Evolutionary conservation across 1,284 basidiomycete species (phyloP).

Genomic region (Fomes fomentarius): DNA sequence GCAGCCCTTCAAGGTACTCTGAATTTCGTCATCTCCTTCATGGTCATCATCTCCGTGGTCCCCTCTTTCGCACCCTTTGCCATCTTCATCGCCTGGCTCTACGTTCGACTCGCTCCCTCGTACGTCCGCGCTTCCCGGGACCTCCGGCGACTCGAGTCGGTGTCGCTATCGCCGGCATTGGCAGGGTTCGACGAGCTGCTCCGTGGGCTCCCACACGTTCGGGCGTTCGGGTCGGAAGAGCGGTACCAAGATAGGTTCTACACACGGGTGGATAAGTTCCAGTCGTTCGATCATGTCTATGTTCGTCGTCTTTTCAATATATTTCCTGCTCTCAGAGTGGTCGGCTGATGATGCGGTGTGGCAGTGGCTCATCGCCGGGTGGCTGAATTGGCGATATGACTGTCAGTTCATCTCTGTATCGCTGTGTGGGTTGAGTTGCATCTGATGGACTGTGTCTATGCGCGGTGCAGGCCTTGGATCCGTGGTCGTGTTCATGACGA

Average conservation of each 20-base stretch:
- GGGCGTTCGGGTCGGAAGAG: slow-evolving; percentile 82
- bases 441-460: background rate
- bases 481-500: slow-evolving; percentile 74
- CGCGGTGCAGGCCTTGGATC: slow-evolving; percentile 72
- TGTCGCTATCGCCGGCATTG: slow-evolving; percentile 70
- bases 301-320: slow-evolving; percentile 40
- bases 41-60: slow-evolving; percentile 65
- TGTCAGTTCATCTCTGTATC: slow-evolving; percentile 53
- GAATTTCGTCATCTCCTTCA: slow-evolving; percentile 67
- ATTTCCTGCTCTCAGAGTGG: background rate
- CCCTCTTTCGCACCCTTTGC: slow-evolving; percentile 76
- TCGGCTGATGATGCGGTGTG: slow-evolving; percentile 4
- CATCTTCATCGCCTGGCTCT: slow-evolving; percentile 69
- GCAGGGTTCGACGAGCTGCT: slow-evolving; percentile 82
- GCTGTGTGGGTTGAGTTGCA: background rate
- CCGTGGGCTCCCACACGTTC: slow-evolving; percentile 75
- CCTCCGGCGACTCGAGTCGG: slow-evolving; percentile 71
- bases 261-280: slow-evolving; percentile 76
- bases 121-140: slow-evolving; percentile 75
- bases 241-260: slow-evolving; percentile 78
- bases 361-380: slow-evolving; percentile 69
- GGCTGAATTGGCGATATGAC: slow-evolving; percentile 76
- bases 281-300: slow-evolving; percentile 73
- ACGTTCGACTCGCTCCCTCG: slow-evolving; percentile 69
- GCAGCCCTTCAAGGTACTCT: slow-evolving; percentile 58